Evolutionary conservation across 176 grass and related monocot species (phyloP), one percentile per base, ranked within the genome.

Genomic region (Neostapfia colusana): DNA sequence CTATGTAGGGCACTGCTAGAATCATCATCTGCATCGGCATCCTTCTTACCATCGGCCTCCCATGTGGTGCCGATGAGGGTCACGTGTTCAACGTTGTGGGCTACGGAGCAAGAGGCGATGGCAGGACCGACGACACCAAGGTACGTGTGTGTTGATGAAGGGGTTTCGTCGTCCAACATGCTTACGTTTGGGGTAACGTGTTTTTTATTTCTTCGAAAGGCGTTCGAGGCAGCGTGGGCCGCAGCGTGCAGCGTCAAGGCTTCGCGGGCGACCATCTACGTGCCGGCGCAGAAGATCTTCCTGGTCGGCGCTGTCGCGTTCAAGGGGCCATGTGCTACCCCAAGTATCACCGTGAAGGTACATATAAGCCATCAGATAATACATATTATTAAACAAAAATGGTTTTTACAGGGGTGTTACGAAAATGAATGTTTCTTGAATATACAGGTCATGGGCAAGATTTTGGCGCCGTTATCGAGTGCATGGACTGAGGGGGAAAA

Each of bases 41-140:
- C 61, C 27, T 79, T 50, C 21, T 85, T 39, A 2, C 59, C 9
- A 24, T 8, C 3, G 45, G 45, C 14, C 36, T 70, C 10, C 49
- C 60, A 49, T 67, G 75, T 27, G 27, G 68, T 26, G 53, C 23
- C 54, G 67, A 1, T 14, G 1, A 20, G 18, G 54, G 12, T 16
- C 6, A 23, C 48, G 50, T 49, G 39, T 83, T 81, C 70, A 83
- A 81, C 81, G 81, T 93, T 7, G 20, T 75, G 17, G 18, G 69
- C 53, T 81, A 81, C 61, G 84, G 87, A 25, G 90, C 90, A 8
- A 28, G 21, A 69, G 87, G 90, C 14, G 77, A 90, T 62, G 77
- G 73, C 27, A 0, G 1, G 18, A 82, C 87, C 26, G 80, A 93
- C 72, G 87, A 87, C 71, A 84, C 84, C 37, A 51, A 89, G 71